These are phyloP conservation scores for Populus hybrid DNA, from an alignment of 441 rosid genomes.

Conservation along the genomic window DNA sequence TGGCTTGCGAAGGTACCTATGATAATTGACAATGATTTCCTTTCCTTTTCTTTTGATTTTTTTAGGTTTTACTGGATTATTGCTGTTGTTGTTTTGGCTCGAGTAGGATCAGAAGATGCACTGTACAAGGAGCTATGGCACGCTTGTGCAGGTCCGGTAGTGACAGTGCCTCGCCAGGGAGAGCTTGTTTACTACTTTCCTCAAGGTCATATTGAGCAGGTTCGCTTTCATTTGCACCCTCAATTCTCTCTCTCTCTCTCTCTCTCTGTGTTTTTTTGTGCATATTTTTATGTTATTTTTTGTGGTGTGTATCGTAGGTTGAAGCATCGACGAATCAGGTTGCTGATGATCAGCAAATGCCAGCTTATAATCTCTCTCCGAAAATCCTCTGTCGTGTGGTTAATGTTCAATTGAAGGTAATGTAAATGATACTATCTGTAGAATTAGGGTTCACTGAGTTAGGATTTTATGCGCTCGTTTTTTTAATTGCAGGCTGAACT, in stretches of 20 bases:
- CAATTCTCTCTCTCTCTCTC: background rate
- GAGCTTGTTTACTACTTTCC: constrained; percentile 84
- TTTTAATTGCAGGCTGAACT: constrained; percentile 59
- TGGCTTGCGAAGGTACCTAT: background rate
- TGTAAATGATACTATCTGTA: background rate
- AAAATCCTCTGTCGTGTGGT: constrained; percentile 81
- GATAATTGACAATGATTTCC: background rate
- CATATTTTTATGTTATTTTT: constrained; percentile 18
- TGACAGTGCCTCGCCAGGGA: constrained; percentile 65
- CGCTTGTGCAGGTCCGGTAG: constrained; percentile 93
- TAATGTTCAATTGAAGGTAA: constrained; percentile 69
- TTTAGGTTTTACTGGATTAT: background rate
- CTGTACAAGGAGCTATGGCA: constrained; percentile 86
- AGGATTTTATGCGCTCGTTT: background rate
- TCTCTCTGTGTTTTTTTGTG: background rate
- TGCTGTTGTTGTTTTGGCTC: background rate
- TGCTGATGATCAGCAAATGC: constrained; percentile 85
- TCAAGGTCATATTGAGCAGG: constrained; percentile 91
- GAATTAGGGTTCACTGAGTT: background rate
- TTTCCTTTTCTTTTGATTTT: background rate
- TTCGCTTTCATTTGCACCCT: constrained; percentile 8
- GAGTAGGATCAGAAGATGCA: constrained; percentile 52
- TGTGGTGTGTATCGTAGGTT: constrained; percentile 45
- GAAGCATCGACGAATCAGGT: constrained; percentile 86
- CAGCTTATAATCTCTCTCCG: constrained; percentile 67